Evolutionary conservation across 495 filamentous ascomycete genomes (phyloP), one percentile per base, ranked within the genome.

Genomic region (Astrocystis sublimbata): DNA sequence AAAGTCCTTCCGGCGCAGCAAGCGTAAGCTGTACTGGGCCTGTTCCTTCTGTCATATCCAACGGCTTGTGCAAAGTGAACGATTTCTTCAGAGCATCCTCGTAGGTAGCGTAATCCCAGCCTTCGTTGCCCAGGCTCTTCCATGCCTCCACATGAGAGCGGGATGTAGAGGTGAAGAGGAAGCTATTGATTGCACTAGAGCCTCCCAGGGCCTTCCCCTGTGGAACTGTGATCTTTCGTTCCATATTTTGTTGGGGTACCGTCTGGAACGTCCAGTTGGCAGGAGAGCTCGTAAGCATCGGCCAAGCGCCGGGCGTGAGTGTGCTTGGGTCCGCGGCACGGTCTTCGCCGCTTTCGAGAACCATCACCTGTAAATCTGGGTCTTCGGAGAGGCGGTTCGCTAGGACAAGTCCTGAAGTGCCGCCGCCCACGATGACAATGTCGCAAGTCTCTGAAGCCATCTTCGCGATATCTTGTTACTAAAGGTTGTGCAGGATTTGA

Each of bases 391-490:
- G 46, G 57, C 72, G 62, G 47, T 58, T 63, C 42, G 87, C 89
- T 71, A 92, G 86, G 51, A 90, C 89, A 76, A 89, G 90, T 65
- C 89, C 89, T n/a, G 89, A 88, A 33, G 89, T 91, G 68, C 89
- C 89, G 58, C 89, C 89, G 60, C 88, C 89, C 4, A 93, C 85
- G 66, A 93, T 86, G 64, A 96, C n/a, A n/a, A n/a, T n/a, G n/a
- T n/a, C n/a, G n/a, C n/a, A n/a, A n/a, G n/a, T n/a, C n/a, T n/a
- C n/a, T n/a, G n/a, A n/a, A n/a, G n/a, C n/a, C n/a, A n/a, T n/a
- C n/a, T n/a, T n/a, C n/a, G n/a, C n/a, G n/a, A n/a, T n/a, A n/a
- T n/a, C n/a, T n/a, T n/a, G n/a, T n/a, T n/a, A n/a, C n/a, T n/a
- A n/a, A n/a, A n/a, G n/a, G n/a, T n/a, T n/a, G n/a, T n/a, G n/a